Base-by-base conservation (phyloP, 768 basidiomycete species). In the Exsudoporus frostii region DNA sequence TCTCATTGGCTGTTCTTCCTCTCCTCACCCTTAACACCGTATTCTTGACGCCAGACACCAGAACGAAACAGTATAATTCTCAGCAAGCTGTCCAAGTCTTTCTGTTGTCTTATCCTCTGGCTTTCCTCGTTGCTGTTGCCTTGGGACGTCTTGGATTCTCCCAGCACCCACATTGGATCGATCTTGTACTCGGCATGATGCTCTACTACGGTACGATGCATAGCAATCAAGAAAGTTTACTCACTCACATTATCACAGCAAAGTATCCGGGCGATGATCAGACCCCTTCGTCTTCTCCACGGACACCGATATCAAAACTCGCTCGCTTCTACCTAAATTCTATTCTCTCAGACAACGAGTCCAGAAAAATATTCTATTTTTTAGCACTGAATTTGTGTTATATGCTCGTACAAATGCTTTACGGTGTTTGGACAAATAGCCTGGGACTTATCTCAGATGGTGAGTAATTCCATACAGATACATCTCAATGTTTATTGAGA, bases 391-490 rank as follows among this genome's bases (percentile, higher is more conserved):
- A 99, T 70, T 76, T 98, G 72, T 86, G 83, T 58, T 99, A 92
- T 72, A 98, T 99, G 97, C 77, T 90, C 38, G 85, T 99, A 11
- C 97, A 99, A 72, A 92, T 98, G 91, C 67, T 92, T 54, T 97
- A 95, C 68, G 97, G 97, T 9, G 85, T 98, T 25, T 94, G 94
- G 89, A 99, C 97, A 39, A 99, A 99, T 63, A 93, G 90, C 60
- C 71, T 99, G 43, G 97, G 97, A 7, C 74, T 99, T 33, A 98
- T 99, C 52, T 97, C 94, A 10, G 97, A 99, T 67, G 95, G 96
- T 96, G 58, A 61, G 82, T 65, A n/a, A 39, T 33, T 39, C 29
- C 5, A 19, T 27, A 17, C 10, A 17, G 14, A 17, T 38, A n/a
- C 13, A 7, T 29, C n/a, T 51, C 42, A 29, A 17, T 39, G 27